Evolutionary conservation across 2,329 filamentous ascomycete genomes (phyloP), one percentile per base, ranked within the genome.

Genomic region (Fusarium scirpi): DNA sequence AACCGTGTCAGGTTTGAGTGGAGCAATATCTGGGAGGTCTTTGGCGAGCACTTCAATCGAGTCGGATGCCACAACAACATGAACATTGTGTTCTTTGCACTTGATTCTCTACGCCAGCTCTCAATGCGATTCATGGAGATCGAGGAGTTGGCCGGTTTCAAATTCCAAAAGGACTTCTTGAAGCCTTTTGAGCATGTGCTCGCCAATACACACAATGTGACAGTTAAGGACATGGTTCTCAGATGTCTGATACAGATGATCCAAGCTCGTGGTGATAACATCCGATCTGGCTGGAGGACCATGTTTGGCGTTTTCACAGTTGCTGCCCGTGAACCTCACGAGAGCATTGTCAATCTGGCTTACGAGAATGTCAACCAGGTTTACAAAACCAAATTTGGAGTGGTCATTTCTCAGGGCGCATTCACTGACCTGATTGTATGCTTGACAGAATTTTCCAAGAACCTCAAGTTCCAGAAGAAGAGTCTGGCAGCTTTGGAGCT

Each of bases 221-320:
- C 93, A 1, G 96, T 99, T 74, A 99, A 99, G 81, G 96, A 99
- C 75, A 95, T 99, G 92, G 94, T 97, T 47, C 84, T 99, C 25
- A 90, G 95, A 45, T 99, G 97, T 78, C 84, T 99, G 66, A 97
- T 98, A 60, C 97, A 99, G 81, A 99, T 99, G 97, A 97, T 99
- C 49, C 96, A 99, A 82, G 94, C 95, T 32, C 89, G 93, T 62
- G 97, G 97, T 8, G 92, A 98, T 80, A 98, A 98, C 74, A 99
- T 99, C 76, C 91, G 95, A 55, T 98, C 94, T 41, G 96, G 96
- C 8, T 99, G 96, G 96, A 92, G 96, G 78, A 98, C 97, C 22
- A 99, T 99, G 95, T 98, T 99, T 80, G 96, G 95, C 6, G 95
- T 98, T 30, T 99, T 99, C 78, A 98, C 95, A 2, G 94, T 98